Conservation (phyloP, 768 basidiomycete genomes). For the Tephrocybe sp. region DNA sequence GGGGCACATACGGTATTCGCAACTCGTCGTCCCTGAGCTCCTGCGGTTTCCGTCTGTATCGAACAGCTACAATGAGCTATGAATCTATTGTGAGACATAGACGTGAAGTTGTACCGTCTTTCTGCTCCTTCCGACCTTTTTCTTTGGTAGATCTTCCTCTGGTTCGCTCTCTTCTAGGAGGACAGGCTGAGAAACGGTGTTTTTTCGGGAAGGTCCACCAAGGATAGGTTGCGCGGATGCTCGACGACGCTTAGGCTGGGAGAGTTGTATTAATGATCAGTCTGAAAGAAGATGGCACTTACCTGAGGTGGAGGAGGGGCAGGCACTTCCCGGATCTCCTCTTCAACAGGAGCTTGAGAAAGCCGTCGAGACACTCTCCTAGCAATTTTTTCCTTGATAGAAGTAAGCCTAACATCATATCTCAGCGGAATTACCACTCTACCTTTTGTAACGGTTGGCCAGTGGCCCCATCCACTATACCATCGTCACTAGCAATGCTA, state of each 20-base stretch:
- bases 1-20: slow-evolving; percentile 41
- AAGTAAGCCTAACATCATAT: slow-evolving; percentile 9
- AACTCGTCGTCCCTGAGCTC: slow-evolving; percentile 50
- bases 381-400: slow-evolving; percentile 22
- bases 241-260: slow-evolving; percentile 73
- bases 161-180: slow-evolving; percentile 76
- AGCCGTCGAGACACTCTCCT: slow-evolving; percentile 65
- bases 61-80: slow-evolving; percentile 5
- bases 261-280: slow-evolving; percentile 8
- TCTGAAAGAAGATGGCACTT: slow-evolving; percentile 20
- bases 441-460: slow-evolving; percentile 52
- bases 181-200: slow-evolving; percentile 37
- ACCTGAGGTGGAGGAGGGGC: slow-evolving; percentile 57
- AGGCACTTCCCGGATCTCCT: slow-evolving; percentile 42
- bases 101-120: slow-evolving; percentile 51
- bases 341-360: slow-evolving; percentile 52
- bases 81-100: background rate
- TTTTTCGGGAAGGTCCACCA: slow-evolving; percentile 43
- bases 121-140: slow-evolving; percentile 59
- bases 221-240: slow-evolving; percentile 75
- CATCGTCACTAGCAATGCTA: slow-evolving; percentile 76
- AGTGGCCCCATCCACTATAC: slow-evolving; percentile 80
- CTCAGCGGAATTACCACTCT: background rate
- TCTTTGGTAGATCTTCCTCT: slow-evolving; percentile 57
- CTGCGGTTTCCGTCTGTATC: slow-evolving; percentile 45